These are phyloP conservation scores for Orbilia quercus DNA, from an alignment of 2,329 filamentous ascomycete genomes.

Conservation along the genomic window DNA sequence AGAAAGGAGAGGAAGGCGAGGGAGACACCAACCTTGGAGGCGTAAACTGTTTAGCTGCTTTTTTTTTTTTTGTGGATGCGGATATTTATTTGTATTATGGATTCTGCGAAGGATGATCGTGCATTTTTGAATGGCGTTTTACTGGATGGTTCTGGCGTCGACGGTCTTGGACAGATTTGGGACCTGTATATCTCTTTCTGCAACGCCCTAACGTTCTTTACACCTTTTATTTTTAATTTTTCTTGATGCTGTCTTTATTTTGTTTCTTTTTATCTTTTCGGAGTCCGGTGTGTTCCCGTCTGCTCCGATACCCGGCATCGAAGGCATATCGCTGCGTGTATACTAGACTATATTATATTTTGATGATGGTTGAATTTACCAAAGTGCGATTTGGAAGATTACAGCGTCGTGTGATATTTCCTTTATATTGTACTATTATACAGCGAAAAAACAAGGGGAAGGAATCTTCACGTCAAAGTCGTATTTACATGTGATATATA, in stretches of 20 bases:
- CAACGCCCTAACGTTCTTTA: background rate
- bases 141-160: slow-evolving; percentile 11
- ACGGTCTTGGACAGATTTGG: slow-evolving; percentile 3
- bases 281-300: slow-evolving; percentile 34
- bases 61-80: slow-evolving; percentile 7
- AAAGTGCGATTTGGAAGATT: background rate
- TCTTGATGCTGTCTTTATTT: slow-evolving; percentile 1
- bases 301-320: slow-evolving; percentile 42
- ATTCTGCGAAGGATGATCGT: slow-evolving; percentile 1
- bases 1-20: slow-evolving; percentile 40
- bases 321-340: slow-evolving; percentile 19
- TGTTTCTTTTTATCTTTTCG: background rate
- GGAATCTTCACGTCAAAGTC: slow-evolving; percentile 26
- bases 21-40: slow-evolving; percentile 30
- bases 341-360: slow-evolving; percentile 7
- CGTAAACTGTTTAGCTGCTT: background rate
- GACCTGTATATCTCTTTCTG: background rate
- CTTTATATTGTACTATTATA: slow-evolving; percentile 56
- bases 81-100: slow-evolving; percentile 5
- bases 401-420: slow-evolving; percentile 17
- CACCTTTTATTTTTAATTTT: background rate
- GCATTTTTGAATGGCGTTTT: slow-evolving; percentile 33
- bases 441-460: slow-evolving; percentile 43
- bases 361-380: too few relatives aligned
- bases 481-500: slow-evolving; percentile 49